These are phyloP conservation scores for Ambrosiella cleistominuta DNA, from an alignment of 2,329 filamentous ascomycete genomes.

Conservation along the genomic window DNA sequence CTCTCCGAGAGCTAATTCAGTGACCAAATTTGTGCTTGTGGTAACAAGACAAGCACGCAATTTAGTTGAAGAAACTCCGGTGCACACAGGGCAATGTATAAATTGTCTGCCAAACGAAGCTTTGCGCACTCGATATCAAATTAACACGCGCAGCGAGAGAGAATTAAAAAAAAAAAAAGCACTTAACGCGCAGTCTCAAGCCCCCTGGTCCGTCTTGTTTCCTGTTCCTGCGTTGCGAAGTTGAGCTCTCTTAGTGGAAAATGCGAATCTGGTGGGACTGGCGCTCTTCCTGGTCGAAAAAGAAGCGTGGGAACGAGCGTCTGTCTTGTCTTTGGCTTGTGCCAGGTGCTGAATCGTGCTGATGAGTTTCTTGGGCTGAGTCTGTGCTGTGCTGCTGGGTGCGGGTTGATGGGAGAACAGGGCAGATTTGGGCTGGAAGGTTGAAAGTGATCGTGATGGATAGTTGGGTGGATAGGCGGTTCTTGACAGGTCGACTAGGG, in stretches of 20 bases:
- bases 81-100: neutral
- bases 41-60: neutral
- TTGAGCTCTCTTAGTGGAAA: neutral
- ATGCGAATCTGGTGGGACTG: neutral
- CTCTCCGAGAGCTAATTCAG: neutral
- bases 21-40: neutral
- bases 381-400: neutral
- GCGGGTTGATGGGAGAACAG: conserved; percentile 2
- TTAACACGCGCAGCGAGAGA: neutral
- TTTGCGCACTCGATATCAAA: neutral
- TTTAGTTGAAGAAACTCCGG: neutral
- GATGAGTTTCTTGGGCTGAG: neutral
- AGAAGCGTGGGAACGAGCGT: neutral
- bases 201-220: conserved; percentile 4
- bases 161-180: neutral
- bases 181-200: conserved; percentile 11
- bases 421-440: neutral
- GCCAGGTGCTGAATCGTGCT: neutral
- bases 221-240: neutral
- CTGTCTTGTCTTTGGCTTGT: neutral
- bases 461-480: neutral
- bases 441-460: neutral
- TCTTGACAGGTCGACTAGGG: neutral
- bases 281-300: neutral
- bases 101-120: neutral